Base-by-base conservation (phyloP, 768 basidiomycete species). In the Lentinula boryana region DNA sequence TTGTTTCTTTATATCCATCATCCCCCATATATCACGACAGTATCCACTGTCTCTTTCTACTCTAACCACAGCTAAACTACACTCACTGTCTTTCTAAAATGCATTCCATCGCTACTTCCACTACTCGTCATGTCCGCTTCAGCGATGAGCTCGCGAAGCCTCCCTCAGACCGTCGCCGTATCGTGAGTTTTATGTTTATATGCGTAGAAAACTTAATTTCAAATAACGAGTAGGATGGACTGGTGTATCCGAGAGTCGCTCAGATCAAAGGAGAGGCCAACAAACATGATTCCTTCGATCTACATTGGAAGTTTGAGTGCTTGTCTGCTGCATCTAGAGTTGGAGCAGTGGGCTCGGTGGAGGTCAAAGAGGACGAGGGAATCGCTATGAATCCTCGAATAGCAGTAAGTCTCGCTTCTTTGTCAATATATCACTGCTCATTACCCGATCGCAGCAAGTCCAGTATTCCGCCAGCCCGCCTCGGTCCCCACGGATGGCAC, bases 171-270 rank as follows among this genome's bases (percentile, higher is more conserved):
- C 61, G 61, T 18, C 52, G 49, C 43, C 61, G 61, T 48, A 60
- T 53, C 21, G 63, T 58, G 51, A 50, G 63, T 56, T 35, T 6
- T 52, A n/a, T 12, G 9, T 35, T 27, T n/a, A 23, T 36, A 48
- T 58, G 40, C 38, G 33, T 43, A 5, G 27, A 13, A 13, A 31
- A 36, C 21, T 15, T 21, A 9, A 50, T 32, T 32, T 59, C 2
- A 59, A 31, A 18, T 40, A 18, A 16, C 36, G 36, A 18, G 16
- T 33, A 69, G 72, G 58, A 61, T 54, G 70, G 66, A 59, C 55
- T 74, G 12, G 66, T 69, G 21, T 79, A 78, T 60, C 79, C 78
- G 32, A 73, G 68, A 58, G 74, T 79, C 56, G 77, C 78, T 15
- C 77, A 78, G 61, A 65, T 67, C 36, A 77, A 73, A 61, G 75